A percentile compares a stretch with the other conserved stretches of the same genome.
These are phyloP conservation scores for Ophiocordyceps polyrhachis-furcata DNA, from an alignment of 2,329 filamentous ascomycete genomes.

Conservation along the genomic window DNA sequence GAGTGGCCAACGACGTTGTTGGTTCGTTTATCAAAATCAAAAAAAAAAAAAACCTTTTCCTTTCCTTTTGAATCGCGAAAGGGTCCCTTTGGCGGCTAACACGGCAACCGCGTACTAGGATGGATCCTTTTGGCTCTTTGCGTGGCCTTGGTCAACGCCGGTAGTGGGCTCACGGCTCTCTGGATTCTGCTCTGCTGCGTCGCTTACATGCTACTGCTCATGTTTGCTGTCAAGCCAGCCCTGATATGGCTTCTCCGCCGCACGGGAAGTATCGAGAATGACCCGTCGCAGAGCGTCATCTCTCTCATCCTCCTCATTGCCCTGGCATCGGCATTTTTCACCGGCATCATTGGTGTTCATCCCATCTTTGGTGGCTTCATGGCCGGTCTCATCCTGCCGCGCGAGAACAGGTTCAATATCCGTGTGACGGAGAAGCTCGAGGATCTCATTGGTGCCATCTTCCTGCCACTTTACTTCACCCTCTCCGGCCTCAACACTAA, in stretches of 20 bases:
- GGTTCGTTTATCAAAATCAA: slow-evolving; percentile 7
- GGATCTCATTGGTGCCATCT: slow-evolving; percentile 67
- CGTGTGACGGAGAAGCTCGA: slow-evolving; percentile 88
- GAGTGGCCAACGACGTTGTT: slow-evolving; percentile 73
- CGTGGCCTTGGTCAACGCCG: slow-evolving; percentile 80
- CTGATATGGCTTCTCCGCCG: slow-evolving; percentile 59
- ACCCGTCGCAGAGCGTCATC: slow-evolving; percentile 71
- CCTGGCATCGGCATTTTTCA: slow-evolving; percentile 69
- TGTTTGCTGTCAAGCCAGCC: slow-evolving; percentile 50
- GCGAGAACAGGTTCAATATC: slow-evolving; percentile 78
- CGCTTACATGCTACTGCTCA: slow-evolving; percentile 59
- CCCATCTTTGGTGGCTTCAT: slow-evolving; percentile 90
- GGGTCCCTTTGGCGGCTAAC: neutral
- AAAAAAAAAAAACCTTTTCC: too few relatives aligned
- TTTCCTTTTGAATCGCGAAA: neutral
- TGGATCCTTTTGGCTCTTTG: slow-evolving; percentile 90
- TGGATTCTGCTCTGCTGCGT: slow-evolving; percentile 63
- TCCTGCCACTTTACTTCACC: slow-evolving; percentile 84
- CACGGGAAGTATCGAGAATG: slow-evolving; percentile 66
- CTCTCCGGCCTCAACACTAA: slow-evolving; percentile 80
- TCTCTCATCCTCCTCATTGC: slow-evolving; percentile 65
- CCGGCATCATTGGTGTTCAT: slow-evolving; percentile 76
- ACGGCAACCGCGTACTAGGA: slow-evolving; percentile 9
- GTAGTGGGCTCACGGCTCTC: slow-evolving; percentile 61
- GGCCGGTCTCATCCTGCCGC: slow-evolving; percentile 74